Evolutionary conservation across 139 green algal species (phyloP).

Genomic region (Tetradesmus lagerheimii): DNA sequence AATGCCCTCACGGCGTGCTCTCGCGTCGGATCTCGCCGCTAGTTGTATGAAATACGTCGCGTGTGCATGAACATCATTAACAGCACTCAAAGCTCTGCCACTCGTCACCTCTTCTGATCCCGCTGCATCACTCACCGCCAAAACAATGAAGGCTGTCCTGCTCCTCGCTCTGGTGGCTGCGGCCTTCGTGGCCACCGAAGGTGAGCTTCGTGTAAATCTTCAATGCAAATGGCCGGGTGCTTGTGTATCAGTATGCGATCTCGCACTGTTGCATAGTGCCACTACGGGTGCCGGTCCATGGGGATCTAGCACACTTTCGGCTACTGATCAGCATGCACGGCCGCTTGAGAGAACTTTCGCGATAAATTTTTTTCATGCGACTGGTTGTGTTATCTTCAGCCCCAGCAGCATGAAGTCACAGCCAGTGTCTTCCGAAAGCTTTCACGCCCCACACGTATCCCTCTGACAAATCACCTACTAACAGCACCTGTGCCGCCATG

Average conservation of each 20-base stretch:
- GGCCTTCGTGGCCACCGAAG: background rate
- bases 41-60: background rate
- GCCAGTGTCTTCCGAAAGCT: no score
- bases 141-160: background rate
- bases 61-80: background rate
- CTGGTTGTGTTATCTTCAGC: no score
- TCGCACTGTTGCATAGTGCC: no score
- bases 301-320: no score
- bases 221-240: background rate
- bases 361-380: no score
- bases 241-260: background rate
- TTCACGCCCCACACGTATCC: no score
- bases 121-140: background rate
- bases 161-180: background rate
- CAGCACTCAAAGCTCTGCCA: background rate
- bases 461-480: no score
- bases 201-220: background rate
- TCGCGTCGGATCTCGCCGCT: background rate
- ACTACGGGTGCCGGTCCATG: background rate
- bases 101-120: background rate
- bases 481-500: background rate
- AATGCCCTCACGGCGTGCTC: background rate
- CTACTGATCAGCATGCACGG: no score
- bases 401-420: no score
- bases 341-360: no score